These are phyloP conservation scores for Mycena rosella DNA, from an alignment of 768 basidiomycete species.

Conservation along the genomic window DNA sequence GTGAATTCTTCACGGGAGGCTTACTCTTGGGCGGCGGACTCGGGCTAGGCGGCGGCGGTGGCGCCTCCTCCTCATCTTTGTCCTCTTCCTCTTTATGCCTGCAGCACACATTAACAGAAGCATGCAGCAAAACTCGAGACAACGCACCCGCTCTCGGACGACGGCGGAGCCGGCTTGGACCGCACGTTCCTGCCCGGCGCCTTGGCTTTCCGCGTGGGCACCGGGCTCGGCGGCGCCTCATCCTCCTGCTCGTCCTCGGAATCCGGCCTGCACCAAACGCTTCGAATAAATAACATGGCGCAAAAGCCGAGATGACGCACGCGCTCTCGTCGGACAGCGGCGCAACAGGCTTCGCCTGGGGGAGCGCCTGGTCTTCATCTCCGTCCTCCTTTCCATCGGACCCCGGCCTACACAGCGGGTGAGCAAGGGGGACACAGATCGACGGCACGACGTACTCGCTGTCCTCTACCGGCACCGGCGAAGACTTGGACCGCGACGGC, in stretches of 20 bases:
- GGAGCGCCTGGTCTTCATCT: background rate
- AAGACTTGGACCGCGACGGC: slow-evolving; percentile 14
- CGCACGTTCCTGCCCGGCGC: no score
- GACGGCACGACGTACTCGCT: slow-evolving; percentile 6
- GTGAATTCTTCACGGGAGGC: no score
- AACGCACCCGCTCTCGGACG: no score
- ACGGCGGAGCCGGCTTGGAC: no score
- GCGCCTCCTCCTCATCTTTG: no score
- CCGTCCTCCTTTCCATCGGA: background rate
- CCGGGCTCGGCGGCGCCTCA: background rate
- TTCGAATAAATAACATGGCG: background rate
- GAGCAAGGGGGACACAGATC: background rate
- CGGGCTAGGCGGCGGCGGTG: no score
- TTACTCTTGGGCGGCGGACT: no score
- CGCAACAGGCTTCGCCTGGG: background rate
- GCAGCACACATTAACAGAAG: no score
- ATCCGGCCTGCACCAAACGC: background rate
- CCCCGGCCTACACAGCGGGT: background rate
- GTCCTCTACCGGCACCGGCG: slow-evolving; percentile 6
- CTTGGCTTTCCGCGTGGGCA: no score
- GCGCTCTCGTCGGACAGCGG: slow-evolving; percentile 7
- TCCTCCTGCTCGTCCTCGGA: background rate
- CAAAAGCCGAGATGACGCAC: slow-evolving; percentile 2
- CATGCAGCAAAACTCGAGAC: no score
- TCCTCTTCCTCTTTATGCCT: no score